These are phyloP conservation scores for Carex littledalei DNA, from an alignment of 176 grass and related monocot species.

Conservation along the genomic window DNA sequence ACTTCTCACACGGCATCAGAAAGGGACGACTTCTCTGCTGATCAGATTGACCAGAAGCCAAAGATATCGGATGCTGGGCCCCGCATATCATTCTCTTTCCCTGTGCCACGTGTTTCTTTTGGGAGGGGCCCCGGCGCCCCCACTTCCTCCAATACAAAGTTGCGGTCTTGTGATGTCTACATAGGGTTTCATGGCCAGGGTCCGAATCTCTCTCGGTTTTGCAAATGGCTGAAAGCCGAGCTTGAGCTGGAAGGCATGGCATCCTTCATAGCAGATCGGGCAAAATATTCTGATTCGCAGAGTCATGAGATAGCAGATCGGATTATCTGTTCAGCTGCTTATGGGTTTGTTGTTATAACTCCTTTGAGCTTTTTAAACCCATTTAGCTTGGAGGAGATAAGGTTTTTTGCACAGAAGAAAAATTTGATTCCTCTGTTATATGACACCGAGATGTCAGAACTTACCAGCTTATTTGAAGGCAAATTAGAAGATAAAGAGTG, in stretches of 20 bases:
- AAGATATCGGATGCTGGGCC: constrained; percentile 67
- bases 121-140: constrained; percentile 54
- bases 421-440: constrained; percentile 82
- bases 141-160: constrained; percentile 87
- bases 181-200: constrained; percentile 85
- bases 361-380: constrained; percentile 79
- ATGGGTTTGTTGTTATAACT: constrained; percentile 72
- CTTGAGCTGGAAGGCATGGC: constrained; percentile 95
- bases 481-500: constrained; percentile 87
- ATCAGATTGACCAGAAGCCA: constrained; percentile 46
- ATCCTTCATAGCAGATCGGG: constrained; percentile 78
- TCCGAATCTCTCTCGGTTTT: constrained; percentile 66
- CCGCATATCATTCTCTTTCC: constrained; percentile 90
- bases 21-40: constrained; percentile 55
- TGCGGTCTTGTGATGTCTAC: constrained; percentile 87
- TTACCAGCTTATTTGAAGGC: constrained; percentile 52
- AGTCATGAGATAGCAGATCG: constrained; percentile 90
- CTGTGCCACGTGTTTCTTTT: constrained; percentile 79
- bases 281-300: constrained; percentile 79
- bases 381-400: constrained; percentile 87
- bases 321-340: constrained; percentile 75
- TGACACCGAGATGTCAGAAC: constrained; percentile 58
- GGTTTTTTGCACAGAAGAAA: constrained; percentile 97
- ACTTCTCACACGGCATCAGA: constrained; percentile 83
- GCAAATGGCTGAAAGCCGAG: constrained; percentile 93